Conservation (phyloP, 352 stramenopile species). For the Phytophthora boehmeriae region DNA sequence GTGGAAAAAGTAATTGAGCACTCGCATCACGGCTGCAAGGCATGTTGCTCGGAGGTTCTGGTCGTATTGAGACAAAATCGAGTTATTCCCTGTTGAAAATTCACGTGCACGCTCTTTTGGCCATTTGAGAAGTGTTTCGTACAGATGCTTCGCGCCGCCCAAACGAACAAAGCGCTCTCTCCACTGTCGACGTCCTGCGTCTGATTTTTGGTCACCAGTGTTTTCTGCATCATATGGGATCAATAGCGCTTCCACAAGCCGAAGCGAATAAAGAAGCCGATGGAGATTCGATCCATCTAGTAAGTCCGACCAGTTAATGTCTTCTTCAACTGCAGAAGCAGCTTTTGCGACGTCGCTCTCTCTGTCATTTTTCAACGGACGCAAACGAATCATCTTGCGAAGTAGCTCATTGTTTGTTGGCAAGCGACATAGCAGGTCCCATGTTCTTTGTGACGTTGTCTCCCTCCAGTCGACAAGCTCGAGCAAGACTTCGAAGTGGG, state of each 20-base stretch:
- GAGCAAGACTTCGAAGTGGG: conserved; percentile 65
- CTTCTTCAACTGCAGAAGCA: conserved; percentile 2
- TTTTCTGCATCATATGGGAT: conserved; percentile 37
- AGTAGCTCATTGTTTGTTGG: conserved; percentile 73
- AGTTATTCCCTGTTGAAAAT: not conserved
- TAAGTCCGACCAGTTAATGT: conserved; percentile 51
- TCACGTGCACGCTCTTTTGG: not conserved
- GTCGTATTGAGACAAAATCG: conserved; percentile 29
- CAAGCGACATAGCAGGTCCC: conserved; percentile 73
- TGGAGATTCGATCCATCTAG: conserved; percentile 56
- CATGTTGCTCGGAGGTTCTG: conserved; percentile 53
- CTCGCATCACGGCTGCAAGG: conserved; percentile 53
- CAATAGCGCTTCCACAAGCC: conserved; percentile 72
- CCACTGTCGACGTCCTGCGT: conserved; percentile 70
- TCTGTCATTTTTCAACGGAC: conserved; percentile 16
- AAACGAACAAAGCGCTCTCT: conserved; percentile 78
- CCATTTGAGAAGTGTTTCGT: conserved; percentile 43
- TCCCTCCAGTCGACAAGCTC: conserved; percentile 60
- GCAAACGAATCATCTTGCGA: conserved; percentile 68
- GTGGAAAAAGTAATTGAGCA: conserved; percentile 52
- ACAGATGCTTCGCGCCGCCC: conserved; percentile 55
- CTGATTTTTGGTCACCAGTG: conserved; percentile 16
- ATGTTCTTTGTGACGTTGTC: conserved; percentile 61
- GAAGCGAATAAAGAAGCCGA: conserved; percentile 66
- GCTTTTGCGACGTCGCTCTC: not conserved